These are phyloP conservation scores for Peronospora tabacina DNA, from an alignment of 352 stramenopile species.

Conservation along the genomic window DNA sequence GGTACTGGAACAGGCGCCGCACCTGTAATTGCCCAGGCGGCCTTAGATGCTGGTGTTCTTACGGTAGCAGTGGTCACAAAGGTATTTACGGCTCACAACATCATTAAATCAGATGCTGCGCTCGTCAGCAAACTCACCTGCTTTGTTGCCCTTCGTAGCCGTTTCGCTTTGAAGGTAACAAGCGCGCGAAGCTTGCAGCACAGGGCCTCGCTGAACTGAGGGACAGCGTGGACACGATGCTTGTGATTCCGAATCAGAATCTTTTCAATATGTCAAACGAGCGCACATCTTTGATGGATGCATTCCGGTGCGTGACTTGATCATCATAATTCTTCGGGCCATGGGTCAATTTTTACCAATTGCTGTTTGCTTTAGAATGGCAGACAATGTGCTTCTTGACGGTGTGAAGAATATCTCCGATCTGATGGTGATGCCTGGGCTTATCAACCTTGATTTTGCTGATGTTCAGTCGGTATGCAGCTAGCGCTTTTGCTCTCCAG, in stretches of 20 bases:
- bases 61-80: slow-evolving; percentile 86
- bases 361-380: slow-evolving; percentile 36
- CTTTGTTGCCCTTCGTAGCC: slow-evolving; percentile 30
- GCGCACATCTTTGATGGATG: slow-evolving; percentile 82
- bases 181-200: slow-evolving; percentile 71
- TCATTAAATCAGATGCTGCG: slow-evolving; percentile 3
- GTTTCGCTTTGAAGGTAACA: slow-evolving; percentile 80
- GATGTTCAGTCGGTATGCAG: slow-evolving; percentile 69
- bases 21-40: slow-evolving; percentile 77
- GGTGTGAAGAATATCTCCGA: slow-evolving; percentile 87
- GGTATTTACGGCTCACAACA: slow-evolving; percentile 18
- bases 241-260: slow-evolving; percentile 86
- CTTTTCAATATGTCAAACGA: slow-evolving; percentile 86
- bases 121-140: slow-evolving; percentile 1
- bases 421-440: slow-evolving; percentile 82
- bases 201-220: slow-evolving; percentile 70
- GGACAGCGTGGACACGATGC: slow-evolving; percentile 84
- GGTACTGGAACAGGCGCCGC: slow-evolving; percentile 78
- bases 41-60: slow-evolving; percentile 73
- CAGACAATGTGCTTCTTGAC: slow-evolving; percentile 78
- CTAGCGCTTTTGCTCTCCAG: background rate
- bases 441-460: slow-evolving; percentile 86
- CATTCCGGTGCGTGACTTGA: slow-evolving; percentile 48
- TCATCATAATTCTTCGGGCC: background rate
- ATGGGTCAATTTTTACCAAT: background rate